phyloP scores from a whole-genome alignment of 345 rosid species.

The Salix caprea region DNA sequence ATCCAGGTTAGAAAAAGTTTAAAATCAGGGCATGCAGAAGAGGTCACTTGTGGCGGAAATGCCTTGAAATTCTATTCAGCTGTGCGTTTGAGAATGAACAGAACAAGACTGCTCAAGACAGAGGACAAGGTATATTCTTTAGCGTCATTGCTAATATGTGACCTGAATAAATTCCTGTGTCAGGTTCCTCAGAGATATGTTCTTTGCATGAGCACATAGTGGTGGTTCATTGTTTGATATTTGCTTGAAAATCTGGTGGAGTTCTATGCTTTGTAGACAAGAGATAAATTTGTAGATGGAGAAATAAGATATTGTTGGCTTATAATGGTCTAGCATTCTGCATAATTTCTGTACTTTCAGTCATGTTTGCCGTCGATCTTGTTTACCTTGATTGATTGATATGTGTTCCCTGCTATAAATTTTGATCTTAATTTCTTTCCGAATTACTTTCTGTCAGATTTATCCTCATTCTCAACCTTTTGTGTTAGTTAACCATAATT shows the following conservation, averaged over 20 bases:
- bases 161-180: not conserved
- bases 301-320: not conserved
- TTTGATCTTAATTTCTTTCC: not conserved
- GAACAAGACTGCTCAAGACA: conserved; percentile 58
- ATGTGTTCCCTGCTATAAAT: not conserved
- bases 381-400: not conserved
- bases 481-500: not conserved
- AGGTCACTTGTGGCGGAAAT: conserved; percentile 89
- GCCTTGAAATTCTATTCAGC: conserved; percentile 90
- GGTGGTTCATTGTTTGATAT: not conserved
- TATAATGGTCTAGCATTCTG: not conserved
- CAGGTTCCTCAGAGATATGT: not conserved
- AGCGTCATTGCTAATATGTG: not conserved
- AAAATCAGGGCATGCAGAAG: conserved; percentile 43
- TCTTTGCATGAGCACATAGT: not conserved
- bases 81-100: conserved; percentile 71
- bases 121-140: conserved; percentile 45
- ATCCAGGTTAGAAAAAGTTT: conserved; percentile 54
- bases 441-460: not conserved
- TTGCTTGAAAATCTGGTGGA: not conserved
- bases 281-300: not conserved
- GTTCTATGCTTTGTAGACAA: not conserved
- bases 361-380: not conserved
- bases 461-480: not conserved
- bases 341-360: not conserved